phyloP scores from a whole-genome alignment of 2,329 filamentous ascomycete genomes.

The Cladosporium sp. region DNA sequence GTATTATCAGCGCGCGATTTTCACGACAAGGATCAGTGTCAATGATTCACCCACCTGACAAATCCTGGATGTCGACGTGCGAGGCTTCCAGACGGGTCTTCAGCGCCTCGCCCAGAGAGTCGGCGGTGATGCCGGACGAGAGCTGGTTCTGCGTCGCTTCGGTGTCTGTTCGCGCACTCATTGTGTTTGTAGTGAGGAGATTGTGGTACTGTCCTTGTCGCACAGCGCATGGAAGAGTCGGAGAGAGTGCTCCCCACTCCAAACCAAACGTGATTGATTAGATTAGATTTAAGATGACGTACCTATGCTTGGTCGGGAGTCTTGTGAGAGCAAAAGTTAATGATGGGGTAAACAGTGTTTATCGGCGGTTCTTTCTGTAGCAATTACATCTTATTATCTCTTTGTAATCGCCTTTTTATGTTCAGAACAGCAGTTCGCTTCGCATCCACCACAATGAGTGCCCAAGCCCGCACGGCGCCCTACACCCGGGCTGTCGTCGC shows the following conservation, averaged over 20 bases:
- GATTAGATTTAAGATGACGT: neutral
- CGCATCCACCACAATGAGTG: constrained; percentile 42
- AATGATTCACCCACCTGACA: constrained; percentile 68
- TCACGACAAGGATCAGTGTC: neutral
- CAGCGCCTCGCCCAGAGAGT: constrained; percentile 68
- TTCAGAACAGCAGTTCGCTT: constrained; percentile 36
- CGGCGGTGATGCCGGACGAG: constrained; percentile 66
- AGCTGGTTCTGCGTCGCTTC: constrained; percentile 55
- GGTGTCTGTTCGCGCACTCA: constrained; percentile 47
- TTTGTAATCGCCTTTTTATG: constrained; percentile 25
- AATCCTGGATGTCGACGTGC: constrained; percentile 85
- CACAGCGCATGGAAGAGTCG: neutral
- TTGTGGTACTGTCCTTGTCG: neutral
- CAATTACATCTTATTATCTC: neutral
- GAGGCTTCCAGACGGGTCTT: constrained; percentile 68
- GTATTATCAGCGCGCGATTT: neutral
- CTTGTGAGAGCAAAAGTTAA: constrained; percentile 17
- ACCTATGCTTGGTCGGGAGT: neutral
- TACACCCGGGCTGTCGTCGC: constrained; percentile 70
- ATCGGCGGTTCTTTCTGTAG: neutral
- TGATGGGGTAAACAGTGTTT: constrained; percentile 7
- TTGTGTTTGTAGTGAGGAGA: constrained; percentile 25
- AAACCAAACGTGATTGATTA: neutral
- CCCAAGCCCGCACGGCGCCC: constrained; percentile 49
- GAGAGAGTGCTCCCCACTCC: too few relatives aligned